Evolutionary conservation across 2,329 filamentous ascomycete species (phyloP), one percentile per base, ranked within the genome.

Genomic region (Aspergillus quadrilineatus): DNA sequence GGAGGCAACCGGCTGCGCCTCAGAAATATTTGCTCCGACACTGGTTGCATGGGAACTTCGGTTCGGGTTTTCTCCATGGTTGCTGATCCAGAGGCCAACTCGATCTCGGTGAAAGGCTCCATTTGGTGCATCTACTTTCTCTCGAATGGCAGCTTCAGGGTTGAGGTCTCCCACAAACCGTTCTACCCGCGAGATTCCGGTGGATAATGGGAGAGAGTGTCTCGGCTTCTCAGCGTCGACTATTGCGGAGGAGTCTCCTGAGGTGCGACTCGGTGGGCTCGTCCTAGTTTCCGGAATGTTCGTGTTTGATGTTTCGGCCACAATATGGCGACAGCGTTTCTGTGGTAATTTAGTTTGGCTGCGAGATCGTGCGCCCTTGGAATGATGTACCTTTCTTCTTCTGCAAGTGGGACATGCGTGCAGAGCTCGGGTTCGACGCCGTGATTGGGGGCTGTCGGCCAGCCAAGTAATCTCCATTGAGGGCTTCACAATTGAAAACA

Each of bases 161-260:
- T 75, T 76, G 2, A 75, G 63, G 51, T 76, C 72, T 30, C 74
- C 73, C 22, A 76, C 73, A 48, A 76, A 76, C 15, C 72, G 68
- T 50, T 69, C 68, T 36, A 65, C 63, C 28, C 44, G 57, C 6
- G 61, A 55, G 29, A 52, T 54, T 3, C 60, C 53, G 9, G 55
- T 50, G 9, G 22, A 22, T 4, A 22, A 22, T 22, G 22, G 3
- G 22, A 22, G 22, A 22, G 3, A 22, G 22, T 3, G 22, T 22
- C 22, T 22, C 22, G 22, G 22, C 22, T 22, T 22, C 22, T 22
- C 22, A 22, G 22, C 22, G 22, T 2, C 22, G 22, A 4, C 22
- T 2, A 22, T 22, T 22, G 22, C 22, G 2, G 22, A 3, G 22
- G 22, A 22, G 22, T 22, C 22, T 22, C 22, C 22, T 4, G 22